phyloP scores from a whole-genome alignment of 2,329 filamentous ascomycete genomes.

The Colletotrichum tropicicola region DNA sequence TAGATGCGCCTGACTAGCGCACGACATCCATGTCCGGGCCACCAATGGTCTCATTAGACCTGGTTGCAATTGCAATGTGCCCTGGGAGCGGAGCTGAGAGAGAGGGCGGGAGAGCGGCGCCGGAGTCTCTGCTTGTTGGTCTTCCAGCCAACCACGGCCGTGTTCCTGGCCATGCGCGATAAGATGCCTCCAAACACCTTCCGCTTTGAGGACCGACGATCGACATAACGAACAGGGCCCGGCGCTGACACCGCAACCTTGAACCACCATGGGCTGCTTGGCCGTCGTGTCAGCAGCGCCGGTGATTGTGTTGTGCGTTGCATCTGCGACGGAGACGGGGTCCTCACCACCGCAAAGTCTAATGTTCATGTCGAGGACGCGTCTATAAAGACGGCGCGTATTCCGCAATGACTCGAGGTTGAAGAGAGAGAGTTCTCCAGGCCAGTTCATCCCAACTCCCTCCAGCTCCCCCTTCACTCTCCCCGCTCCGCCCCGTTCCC shows the following conservation, averaged over 20 bases:
- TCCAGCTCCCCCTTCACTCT: background rate
- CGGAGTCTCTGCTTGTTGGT: too few relatives aligned
- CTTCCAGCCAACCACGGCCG: conserved; percentile 26
- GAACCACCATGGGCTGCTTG: too few relatives aligned
- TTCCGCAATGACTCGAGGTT: too few relatives aligned
- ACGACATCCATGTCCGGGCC: conserved; percentile 14
- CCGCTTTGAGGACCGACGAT: conserved; percentile 19
- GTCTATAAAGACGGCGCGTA: conserved; percentile 3
- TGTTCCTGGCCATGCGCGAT: conserved; percentile 30
- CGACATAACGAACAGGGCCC: background rate
- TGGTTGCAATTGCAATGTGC: too few relatives aligned
- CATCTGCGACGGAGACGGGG: background rate
- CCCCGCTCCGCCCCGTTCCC: background rate
- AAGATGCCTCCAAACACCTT: conserved; percentile 23
- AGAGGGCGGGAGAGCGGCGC: too few relatives aligned
- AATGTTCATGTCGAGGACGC: background rate
- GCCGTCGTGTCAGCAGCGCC: background rate
- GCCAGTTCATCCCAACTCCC: background rate
- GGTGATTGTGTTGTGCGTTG: background rate
- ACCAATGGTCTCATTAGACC: background rate
- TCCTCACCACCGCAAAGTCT: background rate
- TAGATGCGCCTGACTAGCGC: conserved; percentile 28
- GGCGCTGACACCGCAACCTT: conserved; percentile 5
- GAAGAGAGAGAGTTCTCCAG: background rate
- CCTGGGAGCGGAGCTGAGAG: too few relatives aligned